Percentiles rank a stretch among this genome's conserved stretches.
These are phyloP conservation scores for Tuber indicum DNA, from an alignment of 495 filamentous ascomycete species.

Conservation along the genomic window DNA sequence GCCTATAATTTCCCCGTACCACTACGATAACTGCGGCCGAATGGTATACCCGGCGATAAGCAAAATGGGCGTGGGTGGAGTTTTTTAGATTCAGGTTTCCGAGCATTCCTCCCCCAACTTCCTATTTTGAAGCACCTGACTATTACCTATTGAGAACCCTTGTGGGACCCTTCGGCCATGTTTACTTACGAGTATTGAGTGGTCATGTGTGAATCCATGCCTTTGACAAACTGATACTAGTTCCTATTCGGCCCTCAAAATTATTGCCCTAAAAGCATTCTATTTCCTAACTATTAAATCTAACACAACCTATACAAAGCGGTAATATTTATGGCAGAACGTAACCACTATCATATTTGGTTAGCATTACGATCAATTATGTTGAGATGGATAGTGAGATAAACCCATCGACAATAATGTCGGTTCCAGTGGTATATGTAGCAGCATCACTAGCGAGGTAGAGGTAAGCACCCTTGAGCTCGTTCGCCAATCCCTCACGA, in stretches of 20 bases:
- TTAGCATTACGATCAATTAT: not conserved
- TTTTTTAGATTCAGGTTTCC: too few species aligned
- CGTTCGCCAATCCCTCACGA: slow-evolving; percentile 63
- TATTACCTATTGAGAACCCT: too few species aligned
- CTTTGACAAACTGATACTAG: not conserved
- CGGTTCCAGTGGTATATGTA: slow-evolving; percentile 75
- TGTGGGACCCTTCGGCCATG: too few species aligned
- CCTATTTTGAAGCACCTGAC: too few species aligned
- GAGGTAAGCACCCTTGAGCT: slow-evolving; percentile 84
- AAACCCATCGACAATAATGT: slow-evolving; percentile 68
- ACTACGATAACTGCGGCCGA: too few species aligned
- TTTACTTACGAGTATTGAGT: too few species aligned
- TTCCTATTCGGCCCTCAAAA: not conserved
- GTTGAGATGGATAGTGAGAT: slow-evolving; percentile 6
- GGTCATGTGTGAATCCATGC: not conserved
- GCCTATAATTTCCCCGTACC: too few species aligned
- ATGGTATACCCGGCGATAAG: too few species aligned
- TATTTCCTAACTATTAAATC: not conserved
- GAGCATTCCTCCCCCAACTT: too few species aligned
- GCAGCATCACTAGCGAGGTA: slow-evolving; percentile 79
- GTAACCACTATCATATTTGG: not conserved
- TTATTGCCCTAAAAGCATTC: not conserved
- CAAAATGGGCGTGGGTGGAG: too few species aligned
- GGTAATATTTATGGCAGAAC: not conserved
- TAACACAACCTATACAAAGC: not conserved